Evolutionary conservation across 2,329 filamentous ascomycete species (phyloP).

Genomic region (Epichloe coenophiala): DNA sequence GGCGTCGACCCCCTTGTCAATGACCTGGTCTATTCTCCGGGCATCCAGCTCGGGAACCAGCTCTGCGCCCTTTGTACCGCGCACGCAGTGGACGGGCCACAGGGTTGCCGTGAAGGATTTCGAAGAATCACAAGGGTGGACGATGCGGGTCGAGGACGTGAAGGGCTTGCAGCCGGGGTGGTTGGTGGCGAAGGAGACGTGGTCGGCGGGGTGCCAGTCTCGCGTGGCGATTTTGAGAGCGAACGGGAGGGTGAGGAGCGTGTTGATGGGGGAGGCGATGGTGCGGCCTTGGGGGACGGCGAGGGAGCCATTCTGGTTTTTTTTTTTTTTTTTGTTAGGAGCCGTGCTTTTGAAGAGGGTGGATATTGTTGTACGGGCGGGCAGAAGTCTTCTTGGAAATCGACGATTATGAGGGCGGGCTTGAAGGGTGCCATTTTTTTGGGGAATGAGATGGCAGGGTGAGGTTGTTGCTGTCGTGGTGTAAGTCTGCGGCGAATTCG

Average conservation of each 20-base stretch:
- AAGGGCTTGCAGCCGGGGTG: slow-evolving; percentile 58
- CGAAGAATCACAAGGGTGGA: slow-evolving; percentile 48
- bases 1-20: slow-evolving; percentile 66
- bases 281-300: slow-evolving; percentile 60
- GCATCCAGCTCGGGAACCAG: slow-evolving; percentile 59
- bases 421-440: slow-evolving; percentile 20
- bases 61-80: slow-evolving; percentile 55
- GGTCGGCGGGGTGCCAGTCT: slow-evolving; percentile 73
- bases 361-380: slow-evolving; percentile 46
- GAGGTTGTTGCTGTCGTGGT: no score
- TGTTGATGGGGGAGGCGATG: slow-evolving; percentile 59
- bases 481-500: no score
- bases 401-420: slow-evolving; percentile 56
- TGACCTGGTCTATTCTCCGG: slow-evolving; percentile 44
- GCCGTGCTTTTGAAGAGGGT: no score
- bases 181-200: slow-evolving; percentile 81
- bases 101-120: slow-evolving; percentile 56
- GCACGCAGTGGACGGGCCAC: slow-evolving; percentile 87
- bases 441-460: not conserved
- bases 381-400: slow-evolving; percentile 92
- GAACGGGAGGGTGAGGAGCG: slow-evolving; percentile 60
- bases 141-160: slow-evolving; percentile 47
- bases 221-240: slow-evolving; percentile 66
- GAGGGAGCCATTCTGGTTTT: slow-evolving; percentile 60
- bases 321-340: not conserved